Evolutionary conservation across 140 eudicot genomes (phyloP).

Genomic region (Ambrosia hybrid): DNA sequence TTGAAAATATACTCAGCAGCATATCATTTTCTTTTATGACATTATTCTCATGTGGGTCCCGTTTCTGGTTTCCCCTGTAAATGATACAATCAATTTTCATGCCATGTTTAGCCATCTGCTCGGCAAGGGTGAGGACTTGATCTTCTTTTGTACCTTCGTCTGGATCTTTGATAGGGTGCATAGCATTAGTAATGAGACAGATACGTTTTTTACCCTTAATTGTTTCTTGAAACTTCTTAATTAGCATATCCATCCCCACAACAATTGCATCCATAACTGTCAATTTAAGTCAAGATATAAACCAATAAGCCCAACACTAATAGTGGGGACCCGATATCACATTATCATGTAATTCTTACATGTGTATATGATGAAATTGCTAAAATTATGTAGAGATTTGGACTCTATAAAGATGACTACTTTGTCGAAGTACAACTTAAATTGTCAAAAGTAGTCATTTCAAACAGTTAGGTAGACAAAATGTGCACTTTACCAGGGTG

Average conservation of each 20-base stretch:
- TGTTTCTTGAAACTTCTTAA: conserved; percentile 76
- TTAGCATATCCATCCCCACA: conserved; percentile 96
- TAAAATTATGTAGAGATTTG: too few species aligned
- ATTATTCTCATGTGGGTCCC: conserved; percentile 26
- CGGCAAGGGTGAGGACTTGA: conserved; percentile 84
- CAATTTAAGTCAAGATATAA: conserved; percentile 54
- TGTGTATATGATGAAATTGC: too few species aligned
- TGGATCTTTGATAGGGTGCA: conserved; percentile 78
- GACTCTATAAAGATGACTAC: too few species aligned
- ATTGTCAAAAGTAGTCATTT: too few species aligned
- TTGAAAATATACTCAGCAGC: conserved; percentile 60
- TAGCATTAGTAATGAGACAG: conserved; percentile 80
- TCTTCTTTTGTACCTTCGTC: conserved; percentile 91
- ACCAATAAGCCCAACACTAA: conserved; percentile 3
- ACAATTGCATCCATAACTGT: conserved; percentile 92
- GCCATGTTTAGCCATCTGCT: conserved; percentile 77
- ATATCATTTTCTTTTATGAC: conserved; percentile 72
- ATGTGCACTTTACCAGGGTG: too few species aligned
- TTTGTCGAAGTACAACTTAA: too few species aligned
- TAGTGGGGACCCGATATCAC: neutral
- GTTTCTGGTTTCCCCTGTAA: conserved; percentile 46
- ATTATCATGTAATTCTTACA: neutral
- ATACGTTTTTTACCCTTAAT: conserved; percentile 89
- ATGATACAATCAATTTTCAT: conserved; percentile 84
- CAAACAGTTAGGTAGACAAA: too few species aligned